A percentile compares a stretch with the other conserved stretches of the same genome.
Conservation (phyloP, 1,139 yeast species). For the Candida neerlandica region DNA sequence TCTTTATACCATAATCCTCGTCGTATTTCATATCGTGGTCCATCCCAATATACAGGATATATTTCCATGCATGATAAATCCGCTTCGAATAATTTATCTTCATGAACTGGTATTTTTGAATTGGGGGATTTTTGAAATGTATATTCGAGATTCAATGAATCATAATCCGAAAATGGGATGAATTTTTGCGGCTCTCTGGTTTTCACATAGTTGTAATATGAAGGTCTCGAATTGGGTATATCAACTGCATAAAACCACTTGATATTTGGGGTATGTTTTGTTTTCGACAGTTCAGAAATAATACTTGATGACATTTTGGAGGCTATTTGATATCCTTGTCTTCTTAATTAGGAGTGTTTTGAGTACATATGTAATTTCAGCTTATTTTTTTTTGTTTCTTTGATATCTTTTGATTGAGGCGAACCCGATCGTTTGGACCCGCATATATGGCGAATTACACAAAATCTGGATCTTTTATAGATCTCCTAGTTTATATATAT, state of each 20-base stretch:
- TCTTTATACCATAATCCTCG: slow-evolving; percentile 84
- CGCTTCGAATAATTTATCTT: slow-evolving; percentile 78
- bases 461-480: too few relatives aligned
- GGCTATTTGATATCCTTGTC: too few relatives aligned
- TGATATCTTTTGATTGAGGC: too few relatives aligned
- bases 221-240: slow-evolving; percentile 69
- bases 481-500: too few relatives aligned
- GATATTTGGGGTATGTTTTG: slow-evolving; percentile 12
- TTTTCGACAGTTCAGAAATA: neutral
- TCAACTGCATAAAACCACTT: slow-evolving; percentile 88
- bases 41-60: slow-evolving; percentile 84
- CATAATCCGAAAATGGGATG: slow-evolving; percentile 64
- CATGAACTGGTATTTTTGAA: slow-evolving; percentile 62
- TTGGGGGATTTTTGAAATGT: slow-evolving; percentile 18
- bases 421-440: too few relatives aligned
- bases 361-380: too few relatives aligned
- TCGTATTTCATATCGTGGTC: slow-evolving; percentile 80
- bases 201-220: slow-evolving; percentile 51
- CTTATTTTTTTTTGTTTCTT: too few relatives aligned
- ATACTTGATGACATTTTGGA: neutral
- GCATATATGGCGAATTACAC: too few relatives aligned
- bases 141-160: slow-evolving; percentile 63
- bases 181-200: slow-evolving; percentile 59
- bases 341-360: too few relatives aligned
- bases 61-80: slow-evolving; percentile 56